Percentiles rank a stretch among this genome's conserved stretches.
These are phyloP conservation scores for Knoxdaviesia capensis DNA, from an alignment of 2,329 filamentous ascomycete species.

Conservation along the genomic window DNA sequence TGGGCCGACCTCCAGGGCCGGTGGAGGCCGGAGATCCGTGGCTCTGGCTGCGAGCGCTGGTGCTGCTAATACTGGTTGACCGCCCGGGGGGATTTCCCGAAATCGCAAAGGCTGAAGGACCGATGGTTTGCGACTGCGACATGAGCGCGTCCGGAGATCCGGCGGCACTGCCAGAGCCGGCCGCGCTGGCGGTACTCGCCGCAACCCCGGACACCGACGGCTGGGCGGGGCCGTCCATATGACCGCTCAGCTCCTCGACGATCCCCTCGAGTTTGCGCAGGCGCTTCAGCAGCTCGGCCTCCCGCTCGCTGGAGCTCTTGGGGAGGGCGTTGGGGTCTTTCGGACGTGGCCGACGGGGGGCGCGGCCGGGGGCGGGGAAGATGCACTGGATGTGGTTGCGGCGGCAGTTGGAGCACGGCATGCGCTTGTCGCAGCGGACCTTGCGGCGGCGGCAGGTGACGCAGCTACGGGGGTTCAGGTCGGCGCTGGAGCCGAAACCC, in stretches of 20 bases:
- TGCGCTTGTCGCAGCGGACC: constrained; percentile 60
- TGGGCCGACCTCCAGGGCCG: no score
- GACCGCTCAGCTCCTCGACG: constrained; percentile 47
- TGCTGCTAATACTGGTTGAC: no score
- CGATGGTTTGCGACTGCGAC: no score
- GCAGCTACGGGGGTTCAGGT: constrained; percentile 26
- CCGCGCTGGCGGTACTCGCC: no score
- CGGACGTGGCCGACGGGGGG: constrained; percentile 43
- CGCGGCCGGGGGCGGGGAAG: constrained; percentile 54
- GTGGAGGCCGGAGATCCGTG: no score
- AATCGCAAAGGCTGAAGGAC: no score
- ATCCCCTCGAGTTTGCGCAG: constrained; percentile 57
- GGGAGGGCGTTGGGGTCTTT: constrained; percentile 43
- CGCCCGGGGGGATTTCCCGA: no score
- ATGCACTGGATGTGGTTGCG: constrained; percentile 51
- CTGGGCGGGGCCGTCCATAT: constrained; percentile 26
- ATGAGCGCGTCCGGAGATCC: no score
- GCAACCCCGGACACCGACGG: no score
- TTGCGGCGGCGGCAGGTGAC: constrained; percentile 35
- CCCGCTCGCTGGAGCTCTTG: constrained; percentile 42
- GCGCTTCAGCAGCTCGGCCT: constrained; percentile 51
- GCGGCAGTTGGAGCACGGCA: constrained; percentile 58
- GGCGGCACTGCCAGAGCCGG: no score
- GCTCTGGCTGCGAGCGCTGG: no score
- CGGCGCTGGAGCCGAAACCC: constrained; percentile 4